Conservation (phyloP, 768 basidiomycete species). For the Serpula lacrymans region DNA sequence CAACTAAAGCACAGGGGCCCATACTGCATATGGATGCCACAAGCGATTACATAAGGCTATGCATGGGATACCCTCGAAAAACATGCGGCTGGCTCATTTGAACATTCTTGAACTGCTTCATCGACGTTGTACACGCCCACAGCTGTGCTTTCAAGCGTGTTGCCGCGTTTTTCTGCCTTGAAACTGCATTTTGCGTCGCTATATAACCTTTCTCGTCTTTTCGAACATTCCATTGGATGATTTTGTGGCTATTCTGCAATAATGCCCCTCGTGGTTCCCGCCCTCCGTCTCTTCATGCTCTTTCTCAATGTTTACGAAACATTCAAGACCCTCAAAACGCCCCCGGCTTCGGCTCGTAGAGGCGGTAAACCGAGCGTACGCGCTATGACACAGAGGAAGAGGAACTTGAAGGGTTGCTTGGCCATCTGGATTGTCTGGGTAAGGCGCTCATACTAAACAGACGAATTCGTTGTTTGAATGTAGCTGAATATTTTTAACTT, state of each 20-base stretch:
- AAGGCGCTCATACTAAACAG: constrained; percentile 23
- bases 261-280: constrained; percentile 69
- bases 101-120: too few species aligned
- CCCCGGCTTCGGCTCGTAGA: constrained; percentile 46
- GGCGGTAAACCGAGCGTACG: constrained; percentile 62
- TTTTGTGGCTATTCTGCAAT: constrained; percentile 4
- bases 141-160: too few species aligned
- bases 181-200: constrained; percentile 4
- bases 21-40: too few species aligned
- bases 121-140: too few species aligned
- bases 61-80: too few species aligned
- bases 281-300: constrained; percentile 66
- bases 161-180: too few species aligned
- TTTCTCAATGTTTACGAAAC: constrained; percentile 82
- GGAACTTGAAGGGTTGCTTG: constrained; percentile 81
- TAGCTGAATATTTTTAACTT: not conserved
- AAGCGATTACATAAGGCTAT: too few species aligned
- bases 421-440: constrained; percentile 89
- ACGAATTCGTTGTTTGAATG: constrained; percentile 4
- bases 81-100: too few species aligned
- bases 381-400: constrained; percentile 71
- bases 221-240: constrained; percentile 7
- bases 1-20: too few species aligned
- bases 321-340: constrained; percentile 76
- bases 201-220: constrained; percentile 3